Base-by-base conservation (phyloP, 441 rosid genomes). In the Erodium texanum region DNA sequence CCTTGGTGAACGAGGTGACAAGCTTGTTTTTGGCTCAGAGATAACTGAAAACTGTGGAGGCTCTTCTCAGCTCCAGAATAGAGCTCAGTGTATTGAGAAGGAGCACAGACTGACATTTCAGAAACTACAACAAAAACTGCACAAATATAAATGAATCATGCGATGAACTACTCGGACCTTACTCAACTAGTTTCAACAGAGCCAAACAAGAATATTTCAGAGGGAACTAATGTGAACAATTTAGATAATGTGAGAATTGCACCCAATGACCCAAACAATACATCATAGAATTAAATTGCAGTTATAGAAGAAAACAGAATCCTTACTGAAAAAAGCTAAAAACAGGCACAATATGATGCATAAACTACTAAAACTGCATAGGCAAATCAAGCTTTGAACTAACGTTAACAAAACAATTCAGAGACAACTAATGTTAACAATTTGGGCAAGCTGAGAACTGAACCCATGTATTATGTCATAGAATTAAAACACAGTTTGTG, bases 91-190 rank as follows among this genome's bases (percentile, higher is more conserved):
- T 23, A 59, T 3, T 20, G 64, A 59, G 24, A 23, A 10, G 2
- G 29, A 59, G 12, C 22, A 20, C 22, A 19, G 27, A 59, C 22
- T 23, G 64, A 59, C 84, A 78, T 80, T 61, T 66, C 65, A 34
- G 19, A 27, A 69, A 32, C 54, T 62, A 70, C 59, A 73, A 66
- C 71, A 15, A 20, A 68, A 68, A 71, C 84, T 75, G 72, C 76
- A 1, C 74, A 59, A 0, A 59, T 69, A 43, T 15, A 10, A 15
- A 3, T 1, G 34, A 29, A 7, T 29, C 34, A 29, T 5, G 34
- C 3, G 34, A 29, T 7, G 34, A 29, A 12, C 3, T 10, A 43
- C 50, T 43, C 12, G 15, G 50, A 43, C 50, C 50, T 11, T 43
- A 43, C 12, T 11, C 15, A 9, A 43, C 50, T 36, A 36, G 41